A percentile compares a stretch with the other conserved stretches of the same genome.
Conservation (phyloP, 2,329 filamentous ascomycete species). For the Colletotrichum sp. region DNA sequence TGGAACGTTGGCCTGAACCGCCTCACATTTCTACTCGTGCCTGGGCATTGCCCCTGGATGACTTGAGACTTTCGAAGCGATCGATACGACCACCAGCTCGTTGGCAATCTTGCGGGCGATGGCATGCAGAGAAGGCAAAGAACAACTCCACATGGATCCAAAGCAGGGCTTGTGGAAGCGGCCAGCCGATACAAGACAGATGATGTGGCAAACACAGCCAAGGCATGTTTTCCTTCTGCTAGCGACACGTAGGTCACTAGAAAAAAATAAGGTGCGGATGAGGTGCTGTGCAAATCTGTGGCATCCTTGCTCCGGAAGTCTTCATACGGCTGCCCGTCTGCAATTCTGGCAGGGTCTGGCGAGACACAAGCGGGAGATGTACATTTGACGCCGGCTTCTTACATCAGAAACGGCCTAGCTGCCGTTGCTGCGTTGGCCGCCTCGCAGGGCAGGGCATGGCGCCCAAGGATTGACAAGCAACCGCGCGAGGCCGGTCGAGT, state of each 20-base stretch:
- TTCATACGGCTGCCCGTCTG: neutral
- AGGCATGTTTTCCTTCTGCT: neutral
- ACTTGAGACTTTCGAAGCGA: neutral
- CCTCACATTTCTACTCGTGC: neutral
- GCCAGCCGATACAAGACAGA: neutral
- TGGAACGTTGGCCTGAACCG: neutral
- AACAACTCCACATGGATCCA: neutral
- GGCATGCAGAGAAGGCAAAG: neutral
- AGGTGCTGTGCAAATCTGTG: neutral
- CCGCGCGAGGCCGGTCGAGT: neutral
- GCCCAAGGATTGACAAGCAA: neutral
- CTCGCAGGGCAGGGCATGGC: constrained; percentile 12
- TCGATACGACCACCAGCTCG: neutral
- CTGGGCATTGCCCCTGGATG: neutral
- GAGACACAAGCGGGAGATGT: constrained; percentile 10
- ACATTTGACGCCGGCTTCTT: constrained; percentile 5
- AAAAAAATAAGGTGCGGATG: neutral
- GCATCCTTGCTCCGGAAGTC: constrained; percentile 1
- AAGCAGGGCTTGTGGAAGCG: neutral
- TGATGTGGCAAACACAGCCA: constrained; percentile 17
- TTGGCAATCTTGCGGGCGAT: constrained; percentile 3
- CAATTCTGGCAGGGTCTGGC: neutral
- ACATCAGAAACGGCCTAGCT: neutral
- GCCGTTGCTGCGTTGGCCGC: constrained; percentile 17
- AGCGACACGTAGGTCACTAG: constrained; percentile 1